Percentiles rank a stretch among this genome's conserved stretches.
These are phyloP conservation scores for Musa schizocarpa DNA, from an alignment of 176 grass and related monocot genomes.

Conservation along the genomic window DNA sequence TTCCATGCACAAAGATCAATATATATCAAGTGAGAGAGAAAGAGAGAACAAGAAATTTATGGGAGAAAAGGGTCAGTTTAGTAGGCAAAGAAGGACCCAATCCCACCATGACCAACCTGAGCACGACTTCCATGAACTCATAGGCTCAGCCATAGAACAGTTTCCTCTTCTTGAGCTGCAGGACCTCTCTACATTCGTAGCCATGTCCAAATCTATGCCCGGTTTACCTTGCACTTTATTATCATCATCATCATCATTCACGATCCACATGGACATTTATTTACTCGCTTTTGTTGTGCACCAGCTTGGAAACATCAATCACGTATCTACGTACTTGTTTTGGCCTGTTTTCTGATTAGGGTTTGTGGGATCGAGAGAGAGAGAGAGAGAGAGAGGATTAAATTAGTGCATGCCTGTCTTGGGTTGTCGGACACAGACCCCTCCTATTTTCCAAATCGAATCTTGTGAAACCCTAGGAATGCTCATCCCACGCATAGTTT, in stretches of 20 bases:
- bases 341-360: neutral
- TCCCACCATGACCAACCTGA: neutral
- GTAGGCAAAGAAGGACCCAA: neutral
- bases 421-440: conserved; percentile 14
- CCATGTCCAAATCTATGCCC: too few species aligned
- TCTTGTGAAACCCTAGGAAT: conserved; percentile 7
- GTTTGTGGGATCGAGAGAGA: neutral
- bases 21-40: neutral
- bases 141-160: too few species aligned
- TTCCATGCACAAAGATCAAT: neutral
- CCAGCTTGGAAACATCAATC: neutral
- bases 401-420: conserved; percentile 7
- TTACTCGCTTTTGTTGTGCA: neutral
- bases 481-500: neutral
- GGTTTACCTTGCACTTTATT: neutral
- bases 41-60: neutral
- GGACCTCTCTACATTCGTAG: too few species aligned
- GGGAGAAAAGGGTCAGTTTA: too few species aligned
- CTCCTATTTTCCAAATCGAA: conserved; percentile 25
- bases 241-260: too few species aligned
- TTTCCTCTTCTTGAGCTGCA: too few species aligned
- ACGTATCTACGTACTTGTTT: neutral
- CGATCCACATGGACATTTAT: too few species aligned
- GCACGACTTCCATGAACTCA: too few species aligned
- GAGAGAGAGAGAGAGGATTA: neutral